These are phyloP conservation scores for Sporothrix mexicana DNA, from an alignment of 2,329 filamentous ascomycete species.

Conservation along the genomic window DNA sequence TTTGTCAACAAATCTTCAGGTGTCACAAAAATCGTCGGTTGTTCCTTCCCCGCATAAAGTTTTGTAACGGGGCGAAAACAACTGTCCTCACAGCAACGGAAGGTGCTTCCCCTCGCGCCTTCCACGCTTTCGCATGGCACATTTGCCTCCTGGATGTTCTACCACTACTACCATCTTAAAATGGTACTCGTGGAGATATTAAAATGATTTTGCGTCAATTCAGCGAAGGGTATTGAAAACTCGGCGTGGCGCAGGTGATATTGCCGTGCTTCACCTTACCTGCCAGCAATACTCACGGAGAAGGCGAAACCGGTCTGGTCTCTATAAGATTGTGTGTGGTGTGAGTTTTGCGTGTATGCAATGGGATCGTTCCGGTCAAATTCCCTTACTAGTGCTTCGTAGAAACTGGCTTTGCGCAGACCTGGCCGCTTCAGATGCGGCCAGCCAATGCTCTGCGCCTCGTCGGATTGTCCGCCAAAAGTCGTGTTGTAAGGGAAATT, in stretches of 20 bases:
- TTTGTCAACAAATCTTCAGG: slow-evolving; percentile 11
- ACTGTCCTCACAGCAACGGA: background rate
- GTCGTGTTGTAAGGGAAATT: slow-evolving; percentile 21
- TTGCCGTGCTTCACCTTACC: background rate
- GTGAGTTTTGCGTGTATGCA: slow-evolving; percentile 21
- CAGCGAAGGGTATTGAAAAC: no score
- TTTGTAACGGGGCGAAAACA: background rate
- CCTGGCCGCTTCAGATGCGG: background rate
- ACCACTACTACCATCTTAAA: no score
- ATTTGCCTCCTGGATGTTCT: no score
- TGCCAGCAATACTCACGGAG: background rate
- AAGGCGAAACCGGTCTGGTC: background rate
- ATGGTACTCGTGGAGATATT: no score
- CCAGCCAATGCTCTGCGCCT: slow-evolving; percentile 23
- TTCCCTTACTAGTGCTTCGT: background rate
- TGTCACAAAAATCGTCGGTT: background rate
- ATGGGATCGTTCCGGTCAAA: background rate
- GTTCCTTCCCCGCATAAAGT: background rate
- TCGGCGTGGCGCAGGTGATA: no score
- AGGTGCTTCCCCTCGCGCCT: background rate
- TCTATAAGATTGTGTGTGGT: background rate
- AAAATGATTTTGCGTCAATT: no score
- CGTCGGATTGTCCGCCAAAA: background rate
- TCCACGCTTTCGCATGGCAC: no score
- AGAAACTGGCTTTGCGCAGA: slow-evolving; percentile 18